Conservation (phyloP, 768 basidiomycete genomes). For the Boletus sensibilis region DNA sequence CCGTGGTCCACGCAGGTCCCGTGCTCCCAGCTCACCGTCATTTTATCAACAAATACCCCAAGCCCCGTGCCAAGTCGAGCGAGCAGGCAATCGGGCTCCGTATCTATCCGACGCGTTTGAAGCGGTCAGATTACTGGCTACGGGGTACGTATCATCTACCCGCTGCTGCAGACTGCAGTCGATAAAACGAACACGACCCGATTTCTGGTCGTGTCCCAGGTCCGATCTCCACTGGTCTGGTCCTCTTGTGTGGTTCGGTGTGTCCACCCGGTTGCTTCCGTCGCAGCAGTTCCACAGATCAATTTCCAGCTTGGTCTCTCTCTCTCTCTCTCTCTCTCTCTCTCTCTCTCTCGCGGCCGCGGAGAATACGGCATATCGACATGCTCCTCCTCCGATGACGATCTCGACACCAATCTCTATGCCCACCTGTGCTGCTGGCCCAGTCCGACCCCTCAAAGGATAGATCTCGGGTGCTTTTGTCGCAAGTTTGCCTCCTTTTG, state of each 20-base stretch:
- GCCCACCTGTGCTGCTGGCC: neutral
- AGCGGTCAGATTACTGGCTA: neutral
- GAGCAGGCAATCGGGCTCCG: neutral
- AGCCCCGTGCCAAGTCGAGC: neutral
- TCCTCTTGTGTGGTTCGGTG: neutral
- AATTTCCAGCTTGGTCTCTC: neutral
- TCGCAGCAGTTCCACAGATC: no score
- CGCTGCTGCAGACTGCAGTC: neutral
- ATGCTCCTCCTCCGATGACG: neutral
- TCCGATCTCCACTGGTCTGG: neutral
- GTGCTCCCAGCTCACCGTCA: neutral
- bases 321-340: neutral
- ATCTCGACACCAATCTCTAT: slow-evolving; percentile 10
- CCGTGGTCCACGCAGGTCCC: neutral
- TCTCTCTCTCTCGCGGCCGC: neutral
- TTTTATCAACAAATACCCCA: neutral
- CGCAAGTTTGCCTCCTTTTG: slow-evolving; percentile 1
- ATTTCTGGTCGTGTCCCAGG: neutral
- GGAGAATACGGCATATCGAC: neutral
- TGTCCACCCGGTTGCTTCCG: neutral
- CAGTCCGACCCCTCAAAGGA: neutral
- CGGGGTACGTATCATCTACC: neutral
- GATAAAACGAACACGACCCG: neutral
- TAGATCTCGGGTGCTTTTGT: slow-evolving; percentile 18
- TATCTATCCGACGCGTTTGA: neutral